Conservation (phyloP, 202 grass and related monocot species). For the Digitaria exilis region DNA sequence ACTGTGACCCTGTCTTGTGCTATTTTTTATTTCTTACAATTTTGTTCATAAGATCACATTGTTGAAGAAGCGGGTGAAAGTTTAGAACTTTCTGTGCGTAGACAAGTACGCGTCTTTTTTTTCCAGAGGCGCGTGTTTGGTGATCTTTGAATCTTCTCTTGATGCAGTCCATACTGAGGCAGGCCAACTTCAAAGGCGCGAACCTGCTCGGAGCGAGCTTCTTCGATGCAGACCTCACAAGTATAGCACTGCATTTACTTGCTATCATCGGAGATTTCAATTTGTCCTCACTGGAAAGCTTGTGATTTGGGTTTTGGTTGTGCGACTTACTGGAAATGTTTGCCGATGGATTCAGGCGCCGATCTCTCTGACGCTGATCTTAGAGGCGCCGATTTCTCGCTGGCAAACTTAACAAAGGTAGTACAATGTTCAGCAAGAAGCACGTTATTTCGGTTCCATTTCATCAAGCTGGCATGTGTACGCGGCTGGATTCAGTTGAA, state of each 20-base stretch:
- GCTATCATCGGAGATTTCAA: not conserved
- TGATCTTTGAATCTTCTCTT: not conserved
- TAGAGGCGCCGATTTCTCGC: conserved; percentile 72
- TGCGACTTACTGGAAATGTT: not conserved
- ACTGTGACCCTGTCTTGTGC: not conserved
- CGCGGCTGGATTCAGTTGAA: not conserved
- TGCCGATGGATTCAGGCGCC: conserved; percentile 52
- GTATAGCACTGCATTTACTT: conserved; percentile 29
- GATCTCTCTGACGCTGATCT: conserved; percentile 86
- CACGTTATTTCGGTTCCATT: not conserved
- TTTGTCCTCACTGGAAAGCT: not conserved
- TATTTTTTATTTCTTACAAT: not conserved
- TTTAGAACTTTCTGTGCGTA: not conserved
- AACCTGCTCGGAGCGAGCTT: conserved; percentile 89
- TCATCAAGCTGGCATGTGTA: not conserved
- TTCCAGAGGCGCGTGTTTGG: not conserved
- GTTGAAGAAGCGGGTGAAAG: not conserved
- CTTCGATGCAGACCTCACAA: conserved; percentile 88
- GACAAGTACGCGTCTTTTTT: conserved; percentile 13
- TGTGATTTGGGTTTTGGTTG: not conserved
- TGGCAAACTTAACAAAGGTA: conserved; percentile 87
- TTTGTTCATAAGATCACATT: not conserved
- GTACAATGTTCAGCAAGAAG: conserved; percentile 23
- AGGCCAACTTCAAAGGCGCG: conserved; percentile 85
- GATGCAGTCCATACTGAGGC: conserved; percentile 78